Evolutionary conservation across 2,329 filamentous ascomycete genomes (phyloP).

Genomic region (Colletotrichum sidae): DNA sequence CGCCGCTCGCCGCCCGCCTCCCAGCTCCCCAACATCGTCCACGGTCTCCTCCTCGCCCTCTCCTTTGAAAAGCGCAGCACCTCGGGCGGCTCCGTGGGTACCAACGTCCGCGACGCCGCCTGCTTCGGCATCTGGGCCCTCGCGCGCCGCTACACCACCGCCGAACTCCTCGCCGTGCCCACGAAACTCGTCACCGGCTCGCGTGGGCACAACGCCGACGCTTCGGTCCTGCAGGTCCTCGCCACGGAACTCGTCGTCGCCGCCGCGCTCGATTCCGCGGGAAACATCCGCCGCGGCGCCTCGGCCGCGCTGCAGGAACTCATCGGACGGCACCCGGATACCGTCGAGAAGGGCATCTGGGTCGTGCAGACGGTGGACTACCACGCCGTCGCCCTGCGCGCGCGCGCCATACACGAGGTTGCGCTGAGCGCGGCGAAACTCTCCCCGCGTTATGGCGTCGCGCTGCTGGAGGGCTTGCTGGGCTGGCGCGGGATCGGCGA

Average conservation of each 20-base stretch:
- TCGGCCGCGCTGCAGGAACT: conserved; percentile 95
- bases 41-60: conserved; percentile 81
- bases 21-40: conserved; percentile 79
- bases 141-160: conserved; percentile 85
- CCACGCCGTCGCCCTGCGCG: conserved; percentile 88
- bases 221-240: conserved; percentile 77
- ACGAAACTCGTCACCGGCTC: conserved; percentile 57
- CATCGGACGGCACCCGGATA: conserved; percentile 91
- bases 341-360: conserved; percentile 81
- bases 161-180: conserved; percentile 76
- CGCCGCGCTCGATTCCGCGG: conserved; percentile 87
- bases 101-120: conserved; percentile 92
- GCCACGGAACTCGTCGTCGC: conserved; percentile 85
- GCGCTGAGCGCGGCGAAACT: conserved; percentile 76
- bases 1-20: conserved; percentile 80
- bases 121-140: conserved; percentile 97
- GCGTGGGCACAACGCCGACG: conserved; percentile 48
- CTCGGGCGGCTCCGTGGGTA: conserved; percentile 86
- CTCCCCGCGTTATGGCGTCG: conserved; percentile 74
- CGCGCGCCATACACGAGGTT: conserved; percentile 83
- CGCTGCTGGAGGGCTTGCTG: conserved; percentile 77
- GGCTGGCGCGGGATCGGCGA: conserved; percentile 92
- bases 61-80: conserved; percentile 90
- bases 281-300: conserved; percentile 91
- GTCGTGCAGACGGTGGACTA: conserved; percentile 94